phyloP scores from a whole-genome alignment of 169 alveolate species.

The Theileria parva region DNA sequence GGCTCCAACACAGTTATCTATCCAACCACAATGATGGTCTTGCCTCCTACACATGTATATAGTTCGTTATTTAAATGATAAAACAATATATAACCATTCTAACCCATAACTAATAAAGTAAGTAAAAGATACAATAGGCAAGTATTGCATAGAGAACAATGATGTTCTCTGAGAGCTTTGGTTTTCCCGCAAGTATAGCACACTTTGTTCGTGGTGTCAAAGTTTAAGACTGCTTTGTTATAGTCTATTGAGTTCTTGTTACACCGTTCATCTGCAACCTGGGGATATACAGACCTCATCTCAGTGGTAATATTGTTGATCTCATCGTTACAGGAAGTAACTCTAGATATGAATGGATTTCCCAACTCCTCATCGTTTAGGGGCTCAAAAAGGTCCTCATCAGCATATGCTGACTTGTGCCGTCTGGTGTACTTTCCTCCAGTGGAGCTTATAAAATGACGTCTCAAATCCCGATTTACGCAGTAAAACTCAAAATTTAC shows the following conservation, averaged over 20 bases:
- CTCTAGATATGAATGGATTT: constrained; percentile 31
- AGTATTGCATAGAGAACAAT: constrained; percentile 81
- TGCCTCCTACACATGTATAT: constrained; percentile 65
- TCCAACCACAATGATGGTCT: constrained; percentile 97
- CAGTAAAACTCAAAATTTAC: constrained; percentile 58
- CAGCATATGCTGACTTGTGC: constrained; percentile 24
- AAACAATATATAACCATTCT: background rate
- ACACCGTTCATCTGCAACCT: constrained; percentile 71
- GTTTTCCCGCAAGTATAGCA: constrained; percentile 86
- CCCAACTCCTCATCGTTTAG: constrained; percentile 33
- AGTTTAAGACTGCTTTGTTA: constrained; percentile 5
- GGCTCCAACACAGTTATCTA: constrained; percentile 92
- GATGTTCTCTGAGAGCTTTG: constrained; percentile 78
- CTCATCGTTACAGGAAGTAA: constrained; percentile 53
- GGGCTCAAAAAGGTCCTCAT: constrained; percentile 42
- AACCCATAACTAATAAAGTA: background rate
- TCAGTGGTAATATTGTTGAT: constrained; percentile 48
- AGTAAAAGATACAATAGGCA: constrained; percentile 72
- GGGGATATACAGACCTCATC: constrained; percentile 63
- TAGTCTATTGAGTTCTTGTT: constrained; percentile 18
- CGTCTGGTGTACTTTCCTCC: background rate
- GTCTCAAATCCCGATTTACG: constrained; percentile 36
- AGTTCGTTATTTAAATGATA: background rate
- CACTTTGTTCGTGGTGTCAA: constrained; percentile 27
- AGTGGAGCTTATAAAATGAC: background rate